Percentiles rank a stretch among this genome's conserved stretches.
Evolutionary conservation across 2,329 filamentous ascomycete species (phyloP).

Genomic region (Pseudogymnoascus sp.): DNA sequence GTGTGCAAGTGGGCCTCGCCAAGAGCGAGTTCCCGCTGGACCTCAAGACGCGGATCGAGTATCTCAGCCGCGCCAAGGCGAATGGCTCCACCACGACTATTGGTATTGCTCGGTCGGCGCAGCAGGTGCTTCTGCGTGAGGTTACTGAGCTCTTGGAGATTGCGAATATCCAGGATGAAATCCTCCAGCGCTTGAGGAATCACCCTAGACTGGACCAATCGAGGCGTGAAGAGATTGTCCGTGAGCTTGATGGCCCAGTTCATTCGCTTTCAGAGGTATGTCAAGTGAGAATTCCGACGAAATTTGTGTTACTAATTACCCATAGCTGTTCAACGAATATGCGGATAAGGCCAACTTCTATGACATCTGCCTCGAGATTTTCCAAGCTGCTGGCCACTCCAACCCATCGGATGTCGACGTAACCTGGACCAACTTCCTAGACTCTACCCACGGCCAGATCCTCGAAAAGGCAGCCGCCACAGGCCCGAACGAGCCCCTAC

Average conservation of each 20-base stretch:
- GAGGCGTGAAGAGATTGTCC: conserved; percentile 56
- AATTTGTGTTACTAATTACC: conserved; percentile 12
- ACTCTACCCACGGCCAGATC: conserved; percentile 51
- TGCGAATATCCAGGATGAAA: conserved; percentile 89
- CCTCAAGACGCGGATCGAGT: conserved; percentile 80
- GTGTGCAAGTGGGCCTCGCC: conserved; percentile 77
- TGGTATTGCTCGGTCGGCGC: conserved; percentile 69
- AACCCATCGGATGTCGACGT: conserved; percentile 75
- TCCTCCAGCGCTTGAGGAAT: conserved; percentile 67
- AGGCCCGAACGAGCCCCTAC: conserved; percentile 29
- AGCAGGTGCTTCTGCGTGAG: conserved; percentile 78
- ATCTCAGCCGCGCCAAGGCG: conserved; percentile 83
- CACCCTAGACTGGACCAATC: conserved; percentile 63
- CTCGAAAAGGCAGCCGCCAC: conserved; percentile 38
- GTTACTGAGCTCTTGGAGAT: conserved; percentile 84
- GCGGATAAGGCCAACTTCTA: conserved; percentile 89
- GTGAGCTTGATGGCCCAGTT: conserved; percentile 69
- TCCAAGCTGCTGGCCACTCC: conserved; percentile 83
- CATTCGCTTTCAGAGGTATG: conserved; percentile 68
- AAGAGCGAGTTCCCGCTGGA: conserved; percentile 71
- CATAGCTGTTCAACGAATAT: conserved; percentile 82
- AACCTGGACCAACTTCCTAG: conserved; percentile 79
- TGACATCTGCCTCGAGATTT: conserved; percentile 88
- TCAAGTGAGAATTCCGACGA: conserved; percentile 16
- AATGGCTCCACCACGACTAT: conserved; percentile 81